These are phyloP conservation scores for Sequoiadendron giganteum DNA, from an alignment of 75 land plant genomes.

Conservation along the genomic window DNA sequence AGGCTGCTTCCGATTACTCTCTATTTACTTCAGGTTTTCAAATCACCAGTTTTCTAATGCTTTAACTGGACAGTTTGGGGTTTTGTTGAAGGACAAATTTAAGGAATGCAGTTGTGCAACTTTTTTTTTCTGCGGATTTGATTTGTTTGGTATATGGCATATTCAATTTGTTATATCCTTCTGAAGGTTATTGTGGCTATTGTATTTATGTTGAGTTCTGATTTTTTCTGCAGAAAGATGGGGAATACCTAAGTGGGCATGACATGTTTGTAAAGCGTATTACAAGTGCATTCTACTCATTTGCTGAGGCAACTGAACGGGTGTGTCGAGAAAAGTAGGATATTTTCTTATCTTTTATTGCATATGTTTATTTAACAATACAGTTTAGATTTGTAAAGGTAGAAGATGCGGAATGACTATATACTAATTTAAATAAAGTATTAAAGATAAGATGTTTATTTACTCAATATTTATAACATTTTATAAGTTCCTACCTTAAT, in stretches of 20 bases:
- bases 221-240: constrained; percentile 75
- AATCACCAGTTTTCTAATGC: neutral
- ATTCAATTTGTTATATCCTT: neutral
- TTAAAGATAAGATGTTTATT: neutral
- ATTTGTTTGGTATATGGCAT: neutral
- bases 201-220: neutral
- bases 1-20: constrained; percentile 37
- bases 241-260: constrained; percentile 95
- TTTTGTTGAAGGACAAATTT: neutral
- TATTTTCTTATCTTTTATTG: neutral
- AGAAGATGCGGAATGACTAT: neutral
- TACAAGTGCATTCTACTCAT: constrained; percentile 75
- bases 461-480: neutral
- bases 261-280: constrained; percentile 89
- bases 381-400: neutral
- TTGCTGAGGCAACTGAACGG: constrained; percentile 89
- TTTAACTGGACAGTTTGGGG: neutral
- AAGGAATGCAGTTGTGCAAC: neutral
- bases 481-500: neutral
- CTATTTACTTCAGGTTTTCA: constrained; percentile 10
- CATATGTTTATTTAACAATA: neutral
- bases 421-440: neutral
- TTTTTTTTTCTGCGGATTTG: neutral
- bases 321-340: constrained; percentile 88
- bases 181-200: neutral